phyloP scores from a whole-genome alignment of 176 grass and related monocot genomes.

The Hsuehochloa calcarea region DNA sequence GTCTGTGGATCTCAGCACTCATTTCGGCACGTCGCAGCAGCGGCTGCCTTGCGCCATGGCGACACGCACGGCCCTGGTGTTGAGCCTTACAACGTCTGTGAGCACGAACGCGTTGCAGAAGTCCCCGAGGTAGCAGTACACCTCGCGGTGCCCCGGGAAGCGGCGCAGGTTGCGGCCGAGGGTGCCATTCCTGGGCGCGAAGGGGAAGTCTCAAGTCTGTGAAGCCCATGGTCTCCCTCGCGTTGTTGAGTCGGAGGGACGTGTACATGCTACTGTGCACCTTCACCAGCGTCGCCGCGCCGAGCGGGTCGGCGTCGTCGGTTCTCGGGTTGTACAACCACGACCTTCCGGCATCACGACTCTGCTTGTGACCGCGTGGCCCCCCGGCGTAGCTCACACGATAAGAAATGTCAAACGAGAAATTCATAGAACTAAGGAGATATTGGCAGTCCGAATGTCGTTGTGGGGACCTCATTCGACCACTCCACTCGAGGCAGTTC shows the following conservation, averaged over 20 bases:
- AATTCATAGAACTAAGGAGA: too few species aligned
- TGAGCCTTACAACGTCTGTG: slow-evolving; percentile 41
- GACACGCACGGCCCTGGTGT: slow-evolving; percentile 26
- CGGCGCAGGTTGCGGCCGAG: slow-evolving; percentile 7
- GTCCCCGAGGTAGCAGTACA: slow-evolving; percentile 31
- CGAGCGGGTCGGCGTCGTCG: slow-evolving; percentile 5
- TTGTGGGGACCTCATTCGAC: too few species aligned
- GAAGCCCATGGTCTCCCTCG: background rate
- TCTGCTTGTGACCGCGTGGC: slow-evolving; percentile 42
- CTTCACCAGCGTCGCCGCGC: background rate
- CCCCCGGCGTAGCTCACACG: slow-evolving; percentile 22
- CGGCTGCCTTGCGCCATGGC: background rate
- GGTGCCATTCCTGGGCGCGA: background rate
- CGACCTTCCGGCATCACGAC: slow-evolving; percentile 35
- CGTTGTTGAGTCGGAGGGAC: slow-evolving; percentile 15
- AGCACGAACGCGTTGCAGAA: slow-evolving; percentile 34
- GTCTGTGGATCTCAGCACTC: slow-evolving; percentile 2
- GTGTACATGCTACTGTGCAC: slow-evolving; percentile 34
- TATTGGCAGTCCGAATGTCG: too few species aligned
- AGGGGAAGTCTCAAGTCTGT: slow-evolving; percentile 37
- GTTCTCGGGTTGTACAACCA: slow-evolving; percentile 40
- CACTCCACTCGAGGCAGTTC: too few species aligned
- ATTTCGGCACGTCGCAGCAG: background rate
- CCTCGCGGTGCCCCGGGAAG: slow-evolving; percentile 36
- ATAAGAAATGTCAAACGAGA: too few species aligned